phyloP scores from a whole-genome alignment of 305 asterid genomes.

The Fraxinus sp. region DNA sequence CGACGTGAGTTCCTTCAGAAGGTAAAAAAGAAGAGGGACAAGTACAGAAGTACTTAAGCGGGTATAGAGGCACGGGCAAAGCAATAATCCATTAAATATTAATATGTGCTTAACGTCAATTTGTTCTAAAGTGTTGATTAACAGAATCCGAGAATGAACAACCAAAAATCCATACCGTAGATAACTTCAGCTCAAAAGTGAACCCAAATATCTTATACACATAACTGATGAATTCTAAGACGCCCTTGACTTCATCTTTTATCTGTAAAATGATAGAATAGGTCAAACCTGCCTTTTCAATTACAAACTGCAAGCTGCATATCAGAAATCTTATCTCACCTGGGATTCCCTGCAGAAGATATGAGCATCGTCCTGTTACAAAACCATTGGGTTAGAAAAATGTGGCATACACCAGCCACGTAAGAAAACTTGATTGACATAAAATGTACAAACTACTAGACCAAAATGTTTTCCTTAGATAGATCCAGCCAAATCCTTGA shows the following conservation, averaged over 20 bases:
- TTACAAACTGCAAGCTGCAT: conserved; percentile 9
- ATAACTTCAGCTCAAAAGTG: conserved; percentile 89
- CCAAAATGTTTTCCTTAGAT: conserved; percentile 5
- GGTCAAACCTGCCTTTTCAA: conserved; percentile 21
- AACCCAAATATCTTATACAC: conserved; percentile 81
- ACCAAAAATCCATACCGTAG: conserved; percentile 64
- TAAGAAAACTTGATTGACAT: conserved; percentile 9
- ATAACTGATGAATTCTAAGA: conserved; percentile 71
- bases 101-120: not conserved
- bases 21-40: not conserved
- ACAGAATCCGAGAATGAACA: conserved; percentile 16
- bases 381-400: conserved; percentile 28
- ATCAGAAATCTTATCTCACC: conserved; percentile 42
- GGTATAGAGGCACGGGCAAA: not conserved
- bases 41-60: not conserved
- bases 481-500: not conserved
- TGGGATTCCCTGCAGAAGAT: conserved; percentile 98
- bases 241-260: conserved; percentile 93
- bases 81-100: not conserved
- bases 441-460: conserved; percentile 9
- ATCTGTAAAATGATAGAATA: conserved; percentile 45
- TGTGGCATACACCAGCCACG: conserved; percentile 17
- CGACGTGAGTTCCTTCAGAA: not conserved
- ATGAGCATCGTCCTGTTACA: conserved; percentile 96
- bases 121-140: not conserved